Conservation (phyloP, 192 early-diverging fungal genomes). For the Mortierella hygrophila region DNA sequence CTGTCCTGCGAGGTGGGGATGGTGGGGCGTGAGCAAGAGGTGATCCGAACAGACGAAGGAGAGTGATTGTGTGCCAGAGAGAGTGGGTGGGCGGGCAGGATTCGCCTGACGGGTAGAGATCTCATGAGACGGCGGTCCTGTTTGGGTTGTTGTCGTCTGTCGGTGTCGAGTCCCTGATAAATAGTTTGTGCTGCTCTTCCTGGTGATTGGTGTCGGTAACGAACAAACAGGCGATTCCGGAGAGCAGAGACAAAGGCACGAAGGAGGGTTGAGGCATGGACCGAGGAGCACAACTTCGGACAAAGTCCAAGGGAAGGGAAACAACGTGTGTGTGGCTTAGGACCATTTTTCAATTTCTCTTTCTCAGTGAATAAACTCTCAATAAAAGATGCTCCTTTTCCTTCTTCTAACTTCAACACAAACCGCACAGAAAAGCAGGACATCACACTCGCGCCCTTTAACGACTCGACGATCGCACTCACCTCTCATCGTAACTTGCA, state of each 20-base stretch:
- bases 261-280: background rate
- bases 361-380: background rate
- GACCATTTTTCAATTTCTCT: background rate
- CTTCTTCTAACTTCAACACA: background rate
- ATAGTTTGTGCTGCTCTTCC: background rate
- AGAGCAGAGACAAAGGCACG: background rate
- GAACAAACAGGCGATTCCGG: background rate
- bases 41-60: background rate
- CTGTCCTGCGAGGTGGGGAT: background rate
- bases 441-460: background rate
- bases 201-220: background rate
- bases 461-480: background rate
- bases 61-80: background rate
- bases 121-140: conserved; percentile 16
- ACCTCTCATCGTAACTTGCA: too few relatives aligned
- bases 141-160: background rate
- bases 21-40: background rate
- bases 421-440: background rate
- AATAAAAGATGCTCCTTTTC: background rate
- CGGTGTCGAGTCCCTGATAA: background rate
- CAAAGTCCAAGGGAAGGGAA: background rate
- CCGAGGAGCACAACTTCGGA: background rate
- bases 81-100: background rate
- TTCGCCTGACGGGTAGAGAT: background rate
- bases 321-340: conserved; percentile 6